Conservation (phyloP, 176 grass and related monocot genomes). For the Triticum timopheevii region DNA sequence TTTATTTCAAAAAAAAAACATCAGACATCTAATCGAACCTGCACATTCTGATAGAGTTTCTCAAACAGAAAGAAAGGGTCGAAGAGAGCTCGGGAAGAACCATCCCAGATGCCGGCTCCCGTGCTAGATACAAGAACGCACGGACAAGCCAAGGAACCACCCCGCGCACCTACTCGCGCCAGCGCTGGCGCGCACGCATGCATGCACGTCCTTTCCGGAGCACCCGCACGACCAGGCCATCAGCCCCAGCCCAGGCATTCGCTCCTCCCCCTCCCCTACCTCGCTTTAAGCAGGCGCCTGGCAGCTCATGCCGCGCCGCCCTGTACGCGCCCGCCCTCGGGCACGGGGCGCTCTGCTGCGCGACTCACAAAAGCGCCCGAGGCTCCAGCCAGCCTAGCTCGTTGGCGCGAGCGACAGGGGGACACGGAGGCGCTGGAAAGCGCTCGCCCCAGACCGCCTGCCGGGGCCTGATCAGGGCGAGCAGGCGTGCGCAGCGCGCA, state of each 20-base stretch:
- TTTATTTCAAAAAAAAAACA: too few species aligned
- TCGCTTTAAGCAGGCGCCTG: background rate
- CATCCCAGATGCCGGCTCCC: background rate
- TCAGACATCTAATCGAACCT: background rate
- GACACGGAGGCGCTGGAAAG: slow-evolving; percentile 38
- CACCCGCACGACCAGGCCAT: background rate
- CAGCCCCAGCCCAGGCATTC: background rate
- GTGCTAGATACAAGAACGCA: background rate
- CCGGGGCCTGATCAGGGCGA: slow-evolving; percentile 10
- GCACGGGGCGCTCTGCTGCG: background rate
- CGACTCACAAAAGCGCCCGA: slow-evolving; percentile 2
- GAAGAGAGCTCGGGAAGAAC: background rate
- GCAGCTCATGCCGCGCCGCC: background rate
- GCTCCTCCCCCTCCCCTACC: too few species aligned
- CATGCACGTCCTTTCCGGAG: slow-evolving; percentile 10
- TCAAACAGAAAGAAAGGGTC: too few species aligned
- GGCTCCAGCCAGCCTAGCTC: background rate
- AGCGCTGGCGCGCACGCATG: background rate
- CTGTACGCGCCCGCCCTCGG: background rate
- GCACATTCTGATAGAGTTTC: background rate
- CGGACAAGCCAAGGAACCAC: background rate
- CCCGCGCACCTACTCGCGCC: background rate
- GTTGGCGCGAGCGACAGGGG: background rate
- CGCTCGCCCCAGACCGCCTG: slow-evolving; percentile 8
- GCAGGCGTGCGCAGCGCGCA: background rate